Evolutionary conservation across 2,329 filamentous ascomycete species (phyloP).

Genomic region (Lasiodiplodia sp.): DNA sequence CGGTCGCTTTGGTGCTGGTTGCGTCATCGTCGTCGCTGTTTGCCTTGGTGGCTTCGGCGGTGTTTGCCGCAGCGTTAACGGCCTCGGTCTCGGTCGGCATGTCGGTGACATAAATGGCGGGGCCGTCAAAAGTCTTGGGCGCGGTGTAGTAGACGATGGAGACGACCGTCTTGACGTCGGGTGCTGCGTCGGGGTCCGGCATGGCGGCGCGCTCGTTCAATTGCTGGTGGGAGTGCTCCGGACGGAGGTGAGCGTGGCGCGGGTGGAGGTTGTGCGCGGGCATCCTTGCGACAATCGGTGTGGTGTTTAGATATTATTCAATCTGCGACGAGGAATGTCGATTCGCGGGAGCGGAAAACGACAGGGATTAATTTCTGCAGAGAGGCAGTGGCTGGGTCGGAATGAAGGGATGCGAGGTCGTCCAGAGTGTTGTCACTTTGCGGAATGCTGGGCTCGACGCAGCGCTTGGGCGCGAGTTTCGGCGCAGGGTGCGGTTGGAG

Average conservation of each 20-base stretch:
- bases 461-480: not conserved
- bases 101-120: conserved; percentile 42
- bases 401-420: conserved; percentile 18
- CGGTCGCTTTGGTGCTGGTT: conserved; percentile 9
- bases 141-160: conserved; percentile 61
- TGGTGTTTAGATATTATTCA: conserved; percentile 12
- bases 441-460: conserved; percentile 17
- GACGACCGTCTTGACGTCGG: conserved; percentile 44
- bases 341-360: conserved; percentile 6
- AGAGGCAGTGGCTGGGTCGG: conserved; percentile 12
- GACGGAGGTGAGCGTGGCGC: conserved; percentile 18
- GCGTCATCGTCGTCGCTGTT: not conserved
- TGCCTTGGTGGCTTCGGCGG: conserved; percentile 17
- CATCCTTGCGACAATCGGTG: conserved; percentile 23
- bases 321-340: conserved; percentile 6
- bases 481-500: conserved; percentile 3
- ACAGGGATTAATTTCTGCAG: conserved; percentile 22
- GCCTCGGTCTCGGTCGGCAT: conserved; percentile 18
- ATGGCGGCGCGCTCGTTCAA: conserved; percentile 29
- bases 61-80: conserved; percentile 8
- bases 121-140: conserved; percentile 59
- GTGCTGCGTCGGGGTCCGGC: conserved; percentile 30
- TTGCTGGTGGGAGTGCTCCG: not conserved
- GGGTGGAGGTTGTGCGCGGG: conserved; percentile 23
- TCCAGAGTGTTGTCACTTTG: not conserved